Conservation (phyloP, 495 filamentous ascomycete species). For the Podospora australis region DNA sequence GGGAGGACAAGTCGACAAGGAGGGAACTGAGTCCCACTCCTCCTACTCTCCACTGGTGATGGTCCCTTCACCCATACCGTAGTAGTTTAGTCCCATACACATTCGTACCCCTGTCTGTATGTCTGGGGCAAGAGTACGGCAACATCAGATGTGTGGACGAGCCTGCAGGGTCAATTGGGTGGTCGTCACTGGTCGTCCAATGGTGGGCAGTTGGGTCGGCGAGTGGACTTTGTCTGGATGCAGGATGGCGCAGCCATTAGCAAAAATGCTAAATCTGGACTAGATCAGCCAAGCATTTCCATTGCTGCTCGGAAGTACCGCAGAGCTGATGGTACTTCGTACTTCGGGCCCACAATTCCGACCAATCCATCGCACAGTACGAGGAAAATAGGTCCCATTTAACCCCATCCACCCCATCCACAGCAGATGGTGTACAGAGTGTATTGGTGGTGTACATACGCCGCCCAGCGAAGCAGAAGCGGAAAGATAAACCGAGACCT, state of each 20-base stretch:
- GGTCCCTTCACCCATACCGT: slow-evolving; percentile 6
- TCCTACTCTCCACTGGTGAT: slow-evolving; percentile 10
- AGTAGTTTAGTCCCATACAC: too few species aligned
- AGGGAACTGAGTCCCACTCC: not conserved
- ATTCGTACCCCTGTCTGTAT: slow-evolving; percentile 30
- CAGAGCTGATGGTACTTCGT: slow-evolving; percentile 16
- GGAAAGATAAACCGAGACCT: too few species aligned
- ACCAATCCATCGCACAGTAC: slow-evolving; percentile 7
- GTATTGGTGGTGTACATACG: too few species aligned
- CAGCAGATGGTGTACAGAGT: too few species aligned
- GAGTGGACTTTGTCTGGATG: slow-evolving; percentile 19
- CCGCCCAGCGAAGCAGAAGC: not conserved
- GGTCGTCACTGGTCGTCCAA: too few species aligned
- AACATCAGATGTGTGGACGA: slow-evolving; percentile 41
- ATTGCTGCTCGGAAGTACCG: slow-evolving; percentile 23
- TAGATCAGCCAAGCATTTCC: slow-evolving; percentile 15
- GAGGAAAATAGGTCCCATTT: slow-evolving; percentile 10
- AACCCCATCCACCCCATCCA: slow-evolving; percentile 11
- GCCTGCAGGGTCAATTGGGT: too few species aligned
- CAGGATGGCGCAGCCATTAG: slow-evolving; percentile 30
- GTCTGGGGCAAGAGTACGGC: slow-evolving; percentile 44
- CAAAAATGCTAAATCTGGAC: slow-evolving; percentile 30
- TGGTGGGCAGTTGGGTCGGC: slow-evolving; percentile 6
- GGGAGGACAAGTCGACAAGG: slow-evolving; percentile 12
- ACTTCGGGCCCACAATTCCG: slow-evolving; percentile 2